Percentiles rank a stretch among this genome's conserved stretches.
phyloP scores from a whole-genome alignment of 192 early-diverging fungal species.

The Dissophora ornata region DNA sequence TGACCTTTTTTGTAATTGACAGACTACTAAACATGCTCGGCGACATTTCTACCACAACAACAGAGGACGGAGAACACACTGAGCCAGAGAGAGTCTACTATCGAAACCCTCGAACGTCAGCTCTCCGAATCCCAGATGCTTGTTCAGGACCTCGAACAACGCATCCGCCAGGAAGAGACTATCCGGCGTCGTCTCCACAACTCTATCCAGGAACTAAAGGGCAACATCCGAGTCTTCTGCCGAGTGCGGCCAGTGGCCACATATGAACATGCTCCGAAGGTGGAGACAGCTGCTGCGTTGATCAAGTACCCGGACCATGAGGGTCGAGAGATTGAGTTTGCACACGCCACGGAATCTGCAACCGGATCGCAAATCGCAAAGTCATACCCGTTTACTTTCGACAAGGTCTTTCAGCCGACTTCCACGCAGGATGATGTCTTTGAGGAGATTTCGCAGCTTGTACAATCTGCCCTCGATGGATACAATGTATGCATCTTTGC shows the following conservation, averaged over 20 bases:
- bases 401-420: conserved; percentile 80
- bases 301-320: conserved; percentile 41
- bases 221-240: conserved; percentile 98
- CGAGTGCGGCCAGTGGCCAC: conserved; percentile 83
- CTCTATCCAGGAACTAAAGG: conserved; percentile 92
- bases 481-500: conserved; percentile 99
- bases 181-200: conserved; percentile 90
- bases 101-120: conserved; percentile 39
- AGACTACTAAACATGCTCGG: too few species aligned
- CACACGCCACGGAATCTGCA: conserved; percentile 59
- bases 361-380: conserved; percentile 57
- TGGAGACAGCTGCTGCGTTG: conserved; percentile 17
- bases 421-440: conserved; percentile 84
- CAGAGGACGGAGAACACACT: conserved; percentile 53
- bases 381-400: conserved; percentile 84
- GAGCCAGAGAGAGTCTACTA: conserved; percentile 52
- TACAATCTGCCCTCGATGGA: conserved; percentile 95
- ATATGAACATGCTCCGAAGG: conserved; percentile 11
- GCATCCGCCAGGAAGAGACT: conserved; percentile 68
- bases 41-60: too few species aligned
- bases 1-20: too few species aligned
- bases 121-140: conserved; percentile 6
- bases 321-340: conserved; percentile 74
- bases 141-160: conserved; percentile 31
- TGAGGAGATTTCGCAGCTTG: conserved; percentile 95